phyloP scores from a whole-genome alignment of 192 early-diverging fungal genomes.

The Gonapodya sp. region DNA sequence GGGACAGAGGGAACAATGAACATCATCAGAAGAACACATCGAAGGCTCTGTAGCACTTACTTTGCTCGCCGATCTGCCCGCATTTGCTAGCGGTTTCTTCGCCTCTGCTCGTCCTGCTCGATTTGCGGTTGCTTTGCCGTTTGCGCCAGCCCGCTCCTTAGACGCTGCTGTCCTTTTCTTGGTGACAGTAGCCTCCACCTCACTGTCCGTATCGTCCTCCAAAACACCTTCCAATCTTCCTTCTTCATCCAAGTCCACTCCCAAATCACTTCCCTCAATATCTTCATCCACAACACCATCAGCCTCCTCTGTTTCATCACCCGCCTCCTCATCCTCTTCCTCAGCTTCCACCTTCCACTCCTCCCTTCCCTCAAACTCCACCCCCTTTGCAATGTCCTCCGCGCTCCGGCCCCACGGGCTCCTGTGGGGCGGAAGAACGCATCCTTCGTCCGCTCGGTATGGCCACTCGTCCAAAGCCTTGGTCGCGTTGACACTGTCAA shows the following conservation, averaged over 20 bases:
- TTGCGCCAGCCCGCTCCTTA: neutral
- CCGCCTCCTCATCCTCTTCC: constrained; percentile 30
- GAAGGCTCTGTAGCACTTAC: too few relatives aligned
- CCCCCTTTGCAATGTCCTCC: constrained; percentile 60
- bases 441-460: constrained; percentile 66
- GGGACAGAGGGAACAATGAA: too few relatives aligned
- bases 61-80: too few relatives aligned
- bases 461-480: constrained; percentile 47
- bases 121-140: too few relatives aligned
- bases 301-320: constrained; percentile 34
- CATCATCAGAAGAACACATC: too few relatives aligned
- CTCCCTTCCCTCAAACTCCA: constrained; percentile 13
- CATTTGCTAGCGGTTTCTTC: too few relatives aligned
- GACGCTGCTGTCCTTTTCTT: constrained; percentile 27
- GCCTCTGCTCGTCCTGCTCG: too few relatives aligned
- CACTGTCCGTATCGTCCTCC: constrained; percentile 57
- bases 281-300: constrained; percentile 16
- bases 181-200: neutral
- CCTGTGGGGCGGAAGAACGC: constrained; percentile 75
- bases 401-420: constrained; percentile 91
- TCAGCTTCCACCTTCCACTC: constrained; percentile 24
- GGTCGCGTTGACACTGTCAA: constrained; percentile 82
- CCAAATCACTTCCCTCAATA: constrained; percentile 25
- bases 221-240: constrained; percentile 32
- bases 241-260: constrained; percentile 16